Evolutionary conservation across 2,329 filamentous ascomycete genomes (phyloP), one percentile per base, ranked within the genome.

Genomic region (Neophaeococcomyces aloes): DNA sequence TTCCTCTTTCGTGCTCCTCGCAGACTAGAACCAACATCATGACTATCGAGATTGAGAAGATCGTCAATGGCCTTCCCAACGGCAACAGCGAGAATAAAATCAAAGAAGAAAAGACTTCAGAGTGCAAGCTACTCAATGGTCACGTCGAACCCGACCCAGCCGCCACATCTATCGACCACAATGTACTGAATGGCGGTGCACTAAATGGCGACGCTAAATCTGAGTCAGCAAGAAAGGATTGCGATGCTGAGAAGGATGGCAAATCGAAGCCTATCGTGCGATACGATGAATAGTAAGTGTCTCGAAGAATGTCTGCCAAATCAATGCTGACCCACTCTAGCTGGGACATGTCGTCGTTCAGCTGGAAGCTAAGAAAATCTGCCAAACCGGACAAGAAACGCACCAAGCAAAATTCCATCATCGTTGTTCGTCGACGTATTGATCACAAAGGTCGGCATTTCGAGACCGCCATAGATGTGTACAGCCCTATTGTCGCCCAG

Each of bases 371-470:
- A 19, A 19, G 35, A 15, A 38, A 38, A 19, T 38, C 35, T 25
- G 35, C 35, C 7, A 38, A 38, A 21, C 35, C 35, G 11, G 35
- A 38, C 5, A 38, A 38, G 35, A 38, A 38, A 21, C 18, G 23
- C 7, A 21, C 17, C 35, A 38, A 38, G 19, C 35, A 38, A 11
- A 15, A 38, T 13, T 17, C 35, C 5, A 21, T 38, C 18, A 15
- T 38, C 15, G 35, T 38, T 4, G 35, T 38, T 15, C 35, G 35
- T n/a, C 35, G 35, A 17, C 18, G 35, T 13, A 38, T 38, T 25
- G 35, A 38, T 25, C 35, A 38, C 18, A 38, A 38, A 38, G 35
- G 35, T 15, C 35, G 35, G 3, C 35, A 38, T 19, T 38, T 38
- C 18, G 35, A 38, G 23, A 38, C 35, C 17, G 35, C 35, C 5